These are phyloP conservation scores for Stachybotrys elegans DNA, from an alignment of 2,329 filamentous ascomycete species.

Conservation along the genomic window DNA sequence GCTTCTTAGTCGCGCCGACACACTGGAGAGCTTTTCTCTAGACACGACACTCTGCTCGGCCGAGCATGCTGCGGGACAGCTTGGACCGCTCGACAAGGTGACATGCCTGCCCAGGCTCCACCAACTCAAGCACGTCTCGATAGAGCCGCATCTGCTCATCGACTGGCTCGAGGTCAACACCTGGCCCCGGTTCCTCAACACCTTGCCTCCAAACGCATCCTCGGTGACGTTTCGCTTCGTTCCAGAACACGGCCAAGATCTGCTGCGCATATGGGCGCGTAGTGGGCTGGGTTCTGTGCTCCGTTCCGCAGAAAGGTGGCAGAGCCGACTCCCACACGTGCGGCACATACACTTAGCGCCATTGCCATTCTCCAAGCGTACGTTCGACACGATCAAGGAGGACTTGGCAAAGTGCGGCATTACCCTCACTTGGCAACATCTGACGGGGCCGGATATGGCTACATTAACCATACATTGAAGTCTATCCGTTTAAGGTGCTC, in stretches of 20 bases:
- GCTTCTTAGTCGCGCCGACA: not conserved
- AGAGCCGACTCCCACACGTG: not conserved
- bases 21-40: not conserved
- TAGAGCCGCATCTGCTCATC: not conserved
- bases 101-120: not conserved
- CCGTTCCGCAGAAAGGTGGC: not conserved
- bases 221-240: not conserved
- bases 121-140: not conserved
- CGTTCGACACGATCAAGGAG: not conserved
- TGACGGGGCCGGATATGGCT: not conserved
- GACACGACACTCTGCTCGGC: not conserved
- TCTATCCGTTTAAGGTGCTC: too few relatives aligned
- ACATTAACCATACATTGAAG: conserved; percentile 1
- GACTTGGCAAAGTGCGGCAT: not conserved
- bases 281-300: conserved; percentile 1
- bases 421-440: not conserved
- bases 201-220: not conserved
- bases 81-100: not conserved
- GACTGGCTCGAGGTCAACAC: not conserved
- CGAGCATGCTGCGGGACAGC: not conserved
- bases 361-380: not conserved
- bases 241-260: conserved; percentile 1
- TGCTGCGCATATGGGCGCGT: not conserved
- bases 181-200: not conserved
- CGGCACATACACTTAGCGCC: not conserved